Evolutionary conservation across 768 basidiomycete genomes (phyloP).

Genomic region (Boletellus sp.): DNA sequence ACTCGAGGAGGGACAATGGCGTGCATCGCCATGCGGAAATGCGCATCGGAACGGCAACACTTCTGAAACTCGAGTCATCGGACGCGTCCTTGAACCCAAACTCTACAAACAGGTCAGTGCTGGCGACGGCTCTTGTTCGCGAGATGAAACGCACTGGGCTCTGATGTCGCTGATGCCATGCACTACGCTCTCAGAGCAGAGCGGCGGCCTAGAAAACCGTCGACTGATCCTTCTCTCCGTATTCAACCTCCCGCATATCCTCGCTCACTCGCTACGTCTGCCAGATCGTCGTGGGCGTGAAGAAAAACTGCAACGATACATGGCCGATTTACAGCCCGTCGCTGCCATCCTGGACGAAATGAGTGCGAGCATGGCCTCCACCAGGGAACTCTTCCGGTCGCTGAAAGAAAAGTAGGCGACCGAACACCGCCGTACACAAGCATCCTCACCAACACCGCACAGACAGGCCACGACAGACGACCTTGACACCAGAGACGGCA

Average conservation of each 20-base stretch:
- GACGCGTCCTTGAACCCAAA: background rate
- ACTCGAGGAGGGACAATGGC: slow-evolving; percentile 10
- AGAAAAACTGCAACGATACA: too few species aligned
- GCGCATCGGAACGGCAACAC: background rate
- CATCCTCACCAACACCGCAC: slow-evolving; percentile 13
- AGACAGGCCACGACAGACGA: slow-evolving; percentile 33
- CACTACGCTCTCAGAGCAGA: slow-evolving; percentile 43
- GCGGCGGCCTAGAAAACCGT: slow-evolving; percentile 69
- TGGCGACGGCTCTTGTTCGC: background rate
- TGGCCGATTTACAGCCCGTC: slow-evolving; percentile 18
- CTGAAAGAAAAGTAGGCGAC: slow-evolving; percentile 51
- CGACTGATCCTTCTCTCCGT: slow-evolving; percentile 39
- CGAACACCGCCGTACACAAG: background rate
- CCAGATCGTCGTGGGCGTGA: slow-evolving; percentile 1
- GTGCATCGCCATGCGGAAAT: slow-evolving; percentile 15
- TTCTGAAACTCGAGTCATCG: background rate
- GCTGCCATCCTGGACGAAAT: slow-evolving; percentile 48
- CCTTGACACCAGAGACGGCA: slow-evolving; percentile 66
- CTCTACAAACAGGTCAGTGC: slow-evolving; percentile 2
- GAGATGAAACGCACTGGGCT: slow-evolving; percentile 65
- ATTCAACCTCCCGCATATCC: background rate
- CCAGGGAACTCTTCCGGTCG: slow-evolving; percentile 51
- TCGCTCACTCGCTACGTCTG: slow-evolving; percentile 9
- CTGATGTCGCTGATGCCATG: slow-evolving; percentile 49
- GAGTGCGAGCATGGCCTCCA: slow-evolving; percentile 57